Evolutionary conservation across 805 yeast genomes (phyloP).

Genomic region (Isabelozyma pseudorhagii): DNA sequence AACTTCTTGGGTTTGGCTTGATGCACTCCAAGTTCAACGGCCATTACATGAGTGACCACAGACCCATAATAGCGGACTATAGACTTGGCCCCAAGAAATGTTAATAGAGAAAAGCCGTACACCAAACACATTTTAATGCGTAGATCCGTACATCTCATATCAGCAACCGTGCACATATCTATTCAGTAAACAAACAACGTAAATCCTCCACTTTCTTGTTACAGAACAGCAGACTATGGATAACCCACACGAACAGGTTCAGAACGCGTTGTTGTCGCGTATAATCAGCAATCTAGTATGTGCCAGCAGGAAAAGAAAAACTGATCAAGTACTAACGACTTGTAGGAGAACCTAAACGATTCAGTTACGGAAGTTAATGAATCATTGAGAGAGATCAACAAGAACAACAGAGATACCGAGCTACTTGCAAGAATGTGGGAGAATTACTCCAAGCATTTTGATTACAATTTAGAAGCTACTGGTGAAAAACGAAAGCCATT

Average conservation of each 20-base stretch:
- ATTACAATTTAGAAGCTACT: constrained; percentile 66
- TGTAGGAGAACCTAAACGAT: constrained; percentile 68
- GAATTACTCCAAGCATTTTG: constrained; percentile 66
- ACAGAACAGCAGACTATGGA: constrained; percentile 48
- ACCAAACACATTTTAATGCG: not conserved
- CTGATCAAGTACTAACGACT: not conserved
- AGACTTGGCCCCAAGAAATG: constrained; percentile 1
- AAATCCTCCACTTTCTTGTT: not conserved
- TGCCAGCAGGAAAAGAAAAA: constrained; percentile 8
- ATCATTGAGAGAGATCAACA: constrained; percentile 57
- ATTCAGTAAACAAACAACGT: not conserved
- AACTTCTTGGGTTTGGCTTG: constrained; percentile 23
- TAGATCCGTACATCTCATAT: not conserved
- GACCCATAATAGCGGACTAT: constrained; percentile 33
- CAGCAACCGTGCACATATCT: not conserved
- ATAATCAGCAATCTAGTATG: constrained; percentile 75
- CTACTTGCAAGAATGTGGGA: constrained; percentile 77
- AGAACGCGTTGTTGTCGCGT: constrained; percentile 69
- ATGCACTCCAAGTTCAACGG: constrained; percentile 32
- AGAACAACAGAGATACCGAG: constrained; percentile 66
- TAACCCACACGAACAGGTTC: constrained; percentile 83
- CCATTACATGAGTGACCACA: constrained; percentile 32
- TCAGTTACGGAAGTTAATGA: constrained; percentile 64
- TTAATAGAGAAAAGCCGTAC: not conserved
- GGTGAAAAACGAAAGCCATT: constrained; percentile 58